A percentile compares a stretch with the other conserved stretches of the same genome.
These are phyloP conservation scores for Microthlaspi erraticum DNA, from an alignment of 345 rosid species.

Conservation along the genomic window DNA sequence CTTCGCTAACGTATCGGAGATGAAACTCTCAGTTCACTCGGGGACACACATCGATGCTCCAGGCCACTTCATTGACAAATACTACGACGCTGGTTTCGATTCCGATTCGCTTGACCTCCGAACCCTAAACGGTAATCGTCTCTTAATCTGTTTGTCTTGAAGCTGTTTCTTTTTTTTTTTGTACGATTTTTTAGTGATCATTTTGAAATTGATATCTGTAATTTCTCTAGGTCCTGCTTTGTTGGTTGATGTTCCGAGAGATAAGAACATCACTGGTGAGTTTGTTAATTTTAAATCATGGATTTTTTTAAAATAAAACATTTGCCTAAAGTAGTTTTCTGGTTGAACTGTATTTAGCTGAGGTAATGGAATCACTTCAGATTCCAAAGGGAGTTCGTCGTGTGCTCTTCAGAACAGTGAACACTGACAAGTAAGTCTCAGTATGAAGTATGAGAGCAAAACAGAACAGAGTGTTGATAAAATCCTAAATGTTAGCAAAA, in stretches of 20 bases:
- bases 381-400: slow-evolving; percentile 82
- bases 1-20: slow-evolving; percentile 76
- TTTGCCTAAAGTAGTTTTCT: not conserved
- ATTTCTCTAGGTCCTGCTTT: slow-evolving; percentile 55
- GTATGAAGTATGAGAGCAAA: not conserved
- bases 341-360: slow-evolving; percentile 51
- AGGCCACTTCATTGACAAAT: slow-evolving; percentile 82
- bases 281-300: not conserved
- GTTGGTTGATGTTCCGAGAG: slow-evolving; percentile 66
- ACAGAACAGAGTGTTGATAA: too few species aligned
- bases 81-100: slow-evolving; percentile 92
- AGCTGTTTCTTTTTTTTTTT: not conserved
- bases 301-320: not conserved
- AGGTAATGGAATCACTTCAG: slow-evolving; percentile 77
- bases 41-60: slow-evolving; percentile 98
- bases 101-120: slow-evolving; percentile 86
- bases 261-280: slow-evolving; percentile 71
- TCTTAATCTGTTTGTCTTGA: too few species aligned
- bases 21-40: slow-evolving; percentile 84
- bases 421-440: slow-evolving; percentile 74
- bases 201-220: not conserved
- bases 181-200: not conserved
- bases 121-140: slow-evolving; percentile 58
- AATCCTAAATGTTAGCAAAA: too few species aligned
- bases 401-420: slow-evolving; percentile 82